These are phyloP conservation scores for Pittosporum tobira DNA, from an alignment of 129 eudicot genomes.

Conservation along the genomic window DNA sequence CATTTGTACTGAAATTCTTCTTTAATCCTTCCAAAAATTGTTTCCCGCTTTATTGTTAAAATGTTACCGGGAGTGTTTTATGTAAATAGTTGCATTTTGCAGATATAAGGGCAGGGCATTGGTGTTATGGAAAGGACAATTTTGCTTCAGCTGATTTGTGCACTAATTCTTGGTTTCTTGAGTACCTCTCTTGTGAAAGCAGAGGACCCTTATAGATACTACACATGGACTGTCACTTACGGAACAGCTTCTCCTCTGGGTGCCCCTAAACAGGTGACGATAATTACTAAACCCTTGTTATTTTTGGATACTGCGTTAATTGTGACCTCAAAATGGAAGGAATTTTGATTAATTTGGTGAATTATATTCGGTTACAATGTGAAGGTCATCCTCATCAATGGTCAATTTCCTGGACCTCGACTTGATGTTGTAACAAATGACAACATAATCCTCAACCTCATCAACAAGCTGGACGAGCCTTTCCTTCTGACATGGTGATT, in stretches of 20 bases:
- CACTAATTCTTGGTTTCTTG: constrained; percentile 31
- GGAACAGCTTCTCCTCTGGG: constrained; percentile 93
- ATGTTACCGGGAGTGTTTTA: not conserved
- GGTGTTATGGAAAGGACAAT: constrained; percentile 37
- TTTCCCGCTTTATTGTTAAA: not conserved
- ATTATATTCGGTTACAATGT: constrained; percentile 8
- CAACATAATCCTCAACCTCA: constrained; percentile 57
- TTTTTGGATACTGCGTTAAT: not conserved
- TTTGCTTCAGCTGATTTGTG: constrained; percentile 26
- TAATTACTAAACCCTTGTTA: not conserved
- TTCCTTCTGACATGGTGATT: constrained; percentile 89
- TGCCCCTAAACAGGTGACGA: constrained; percentile 73
- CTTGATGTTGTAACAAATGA: constrained; percentile 81
- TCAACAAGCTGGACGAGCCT: constrained; percentile 75
- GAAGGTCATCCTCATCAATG: constrained; percentile 87
- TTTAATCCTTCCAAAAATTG: not conserved
- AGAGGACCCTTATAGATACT: constrained; percentile 77
- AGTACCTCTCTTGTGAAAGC: constrained; percentile 47
- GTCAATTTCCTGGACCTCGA: constrained; percentile 90
- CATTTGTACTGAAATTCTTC: not conserved
- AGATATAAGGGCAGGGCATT: constrained; percentile 9
- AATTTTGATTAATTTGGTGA: not conserved
- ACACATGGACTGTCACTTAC: constrained; percentile 89
- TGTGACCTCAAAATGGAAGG: not conserved
- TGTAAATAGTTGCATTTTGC: constrained; percentile 13